Conservation (phyloP, 1,139 yeast species). For the Kodamaea alishanica region DNA sequence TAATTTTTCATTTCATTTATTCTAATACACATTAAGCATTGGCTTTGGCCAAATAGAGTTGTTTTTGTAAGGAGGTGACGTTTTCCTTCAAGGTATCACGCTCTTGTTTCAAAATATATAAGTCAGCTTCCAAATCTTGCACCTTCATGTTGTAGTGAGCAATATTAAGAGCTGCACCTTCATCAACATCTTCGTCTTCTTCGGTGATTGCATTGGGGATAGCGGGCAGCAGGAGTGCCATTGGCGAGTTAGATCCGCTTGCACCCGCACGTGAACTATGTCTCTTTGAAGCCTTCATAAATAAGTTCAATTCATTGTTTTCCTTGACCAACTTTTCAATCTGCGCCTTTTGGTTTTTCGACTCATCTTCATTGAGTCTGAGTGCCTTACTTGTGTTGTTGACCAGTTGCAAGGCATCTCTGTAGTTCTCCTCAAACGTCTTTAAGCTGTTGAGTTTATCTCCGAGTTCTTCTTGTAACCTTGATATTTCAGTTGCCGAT, state of each 20-base stretch:
- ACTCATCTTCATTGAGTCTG: constrained; percentile 67
- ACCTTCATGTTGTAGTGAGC: constrained; percentile 76
- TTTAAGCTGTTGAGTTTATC: constrained; percentile 35
- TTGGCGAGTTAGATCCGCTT: constrained; percentile 18
- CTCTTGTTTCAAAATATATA: constrained; percentile 77
- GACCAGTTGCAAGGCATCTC: constrained; percentile 67
- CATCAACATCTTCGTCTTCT: constrained; percentile 29
- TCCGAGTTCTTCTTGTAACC: constrained; percentile 34
- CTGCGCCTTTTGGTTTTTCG: constrained; percentile 53
- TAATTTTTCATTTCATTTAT: background rate
- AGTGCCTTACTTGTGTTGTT: constrained; percentile 75
- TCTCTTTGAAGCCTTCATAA: constrained; percentile 42
- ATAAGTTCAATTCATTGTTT: constrained; percentile 63
- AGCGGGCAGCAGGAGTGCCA: constrained; percentile 13
- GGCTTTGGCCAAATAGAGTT: constrained; percentile 36
- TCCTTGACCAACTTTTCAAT: constrained; percentile 59
- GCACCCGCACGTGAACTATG: constrained; percentile 23
- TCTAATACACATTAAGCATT: constrained; percentile 1
- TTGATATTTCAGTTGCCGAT: constrained; percentile 31
- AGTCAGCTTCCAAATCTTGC: constrained; percentile 80
- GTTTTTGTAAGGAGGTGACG: constrained; percentile 57
- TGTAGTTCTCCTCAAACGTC: constrained; percentile 52
- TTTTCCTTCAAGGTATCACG: constrained; percentile 73
- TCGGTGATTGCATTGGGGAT: constrained; percentile 14
- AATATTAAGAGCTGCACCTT: constrained; percentile 48